These are phyloP conservation scores for Boletus pseudopeckii DNA, from an alignment of 768 basidiomycete genomes.

Conservation along the genomic window DNA sequence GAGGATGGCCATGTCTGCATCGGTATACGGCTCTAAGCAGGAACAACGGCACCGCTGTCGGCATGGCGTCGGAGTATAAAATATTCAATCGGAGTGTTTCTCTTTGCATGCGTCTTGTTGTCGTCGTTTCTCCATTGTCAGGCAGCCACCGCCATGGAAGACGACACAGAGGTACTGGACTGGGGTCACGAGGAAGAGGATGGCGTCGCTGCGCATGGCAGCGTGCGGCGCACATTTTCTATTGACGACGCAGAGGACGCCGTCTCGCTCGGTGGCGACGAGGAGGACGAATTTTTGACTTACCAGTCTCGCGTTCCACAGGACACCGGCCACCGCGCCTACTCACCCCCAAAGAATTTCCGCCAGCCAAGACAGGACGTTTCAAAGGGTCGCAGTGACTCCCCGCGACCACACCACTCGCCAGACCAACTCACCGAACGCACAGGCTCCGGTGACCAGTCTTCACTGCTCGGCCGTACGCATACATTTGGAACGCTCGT, in stretches of 20 bases:
- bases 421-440: constrained; percentile 10
- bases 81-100: constrained; percentile 15
- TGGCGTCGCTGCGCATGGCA: constrained; percentile 39
- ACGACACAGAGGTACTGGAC: constrained; percentile 67
- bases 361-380: constrained; percentile 17
- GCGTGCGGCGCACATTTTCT: constrained; percentile 33
- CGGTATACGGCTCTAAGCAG: too few relatives aligned
- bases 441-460: constrained; percentile 17
- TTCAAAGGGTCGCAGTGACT: background rate
- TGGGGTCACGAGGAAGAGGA: constrained; percentile 60
- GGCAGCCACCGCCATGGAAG: constrained; percentile 46
- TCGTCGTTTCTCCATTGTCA: constrained; percentile 14
- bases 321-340: constrained; percentile 14
- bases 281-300: constrained; percentile 59
- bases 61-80: constrained; percentile 19
- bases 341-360: constrained; percentile 17
- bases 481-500: constrained; percentile 42
- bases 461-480: constrained; percentile 23
- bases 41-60: constrained; percentile 16
- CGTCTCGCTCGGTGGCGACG: constrained; percentile 71
- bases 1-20: constrained; percentile 27
- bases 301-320: constrained; percentile 37
- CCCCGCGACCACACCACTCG: constrained; percentile 3
- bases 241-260: constrained; percentile 53
- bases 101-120: background rate